Conservation (phyloP, 768 basidiomycete species). For the Clitopilus hobsonii region DNA sequence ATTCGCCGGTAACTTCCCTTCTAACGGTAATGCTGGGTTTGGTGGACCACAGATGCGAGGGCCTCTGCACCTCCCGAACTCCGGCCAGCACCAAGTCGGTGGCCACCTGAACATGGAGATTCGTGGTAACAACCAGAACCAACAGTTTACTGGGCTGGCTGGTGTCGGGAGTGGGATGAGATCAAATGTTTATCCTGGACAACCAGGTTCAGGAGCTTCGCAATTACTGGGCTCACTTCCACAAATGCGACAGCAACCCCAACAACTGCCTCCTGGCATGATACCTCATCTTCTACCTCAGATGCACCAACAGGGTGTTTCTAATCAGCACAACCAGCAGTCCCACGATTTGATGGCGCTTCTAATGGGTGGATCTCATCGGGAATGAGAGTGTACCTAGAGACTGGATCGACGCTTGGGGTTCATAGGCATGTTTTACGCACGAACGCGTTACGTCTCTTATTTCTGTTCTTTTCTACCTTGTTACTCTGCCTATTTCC, state of each 20-base stretch:
- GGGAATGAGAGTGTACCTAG: conserved; percentile 45
- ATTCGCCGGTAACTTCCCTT: conserved; percentile 48
- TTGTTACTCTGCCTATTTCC: background rate
- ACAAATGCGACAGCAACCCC: conserved; percentile 46
- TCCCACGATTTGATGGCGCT: conserved; percentile 80
- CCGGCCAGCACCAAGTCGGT: conserved; percentile 43
- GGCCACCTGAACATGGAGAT: conserved; percentile 53
- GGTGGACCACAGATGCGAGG: conserved; percentile 46
- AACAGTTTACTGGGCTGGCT: conserved; percentile 39
- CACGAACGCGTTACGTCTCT: background rate
- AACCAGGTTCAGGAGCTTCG: conserved; percentile 33
- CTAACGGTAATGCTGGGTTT: conserved; percentile 39
- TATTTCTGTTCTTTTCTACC: background rate
- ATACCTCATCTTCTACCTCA: conserved; percentile 32
- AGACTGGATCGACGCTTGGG: background rate
- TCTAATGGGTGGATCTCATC: conserved; percentile 67
- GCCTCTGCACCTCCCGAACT: conserved; percentile 48
- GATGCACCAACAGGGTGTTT: conserved; percentile 54
- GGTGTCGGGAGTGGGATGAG: conserved; percentile 35
- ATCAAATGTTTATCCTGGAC: conserved; percentile 35
- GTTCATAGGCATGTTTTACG: background rate
- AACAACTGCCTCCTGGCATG: conserved; percentile 55
- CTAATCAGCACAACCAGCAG: conserved; percentile 46
- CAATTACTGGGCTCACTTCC: conserved; percentile 40
- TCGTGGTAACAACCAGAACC: conserved; percentile 46